Evolutionary conservation across 2,329 filamentous ascomycete genomes (phyloP).

Genomic region (Beauveria varroae): DNA sequence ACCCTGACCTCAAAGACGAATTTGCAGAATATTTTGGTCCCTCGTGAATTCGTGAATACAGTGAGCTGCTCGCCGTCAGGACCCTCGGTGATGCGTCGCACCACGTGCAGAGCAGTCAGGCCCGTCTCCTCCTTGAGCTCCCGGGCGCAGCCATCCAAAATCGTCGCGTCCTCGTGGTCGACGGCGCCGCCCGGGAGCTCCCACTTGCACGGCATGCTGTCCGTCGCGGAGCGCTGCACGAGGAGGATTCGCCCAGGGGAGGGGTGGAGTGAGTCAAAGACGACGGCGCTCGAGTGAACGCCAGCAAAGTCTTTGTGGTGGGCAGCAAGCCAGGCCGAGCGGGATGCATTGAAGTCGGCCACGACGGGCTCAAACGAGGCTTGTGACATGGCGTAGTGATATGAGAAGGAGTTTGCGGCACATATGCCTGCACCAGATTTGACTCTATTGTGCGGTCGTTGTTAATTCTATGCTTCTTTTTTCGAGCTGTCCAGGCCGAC

Average conservation of each 20-base stretch:
- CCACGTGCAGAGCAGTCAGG: slow-evolving; percentile 24
- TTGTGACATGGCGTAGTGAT: slow-evolving; percentile 9
- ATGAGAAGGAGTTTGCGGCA: neutral
- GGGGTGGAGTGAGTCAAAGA: slow-evolving; percentile 23
- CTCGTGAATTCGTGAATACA: slow-evolving; percentile 28
- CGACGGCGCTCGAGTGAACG: slow-evolving; percentile 25
- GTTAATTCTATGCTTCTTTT: too few species aligned
- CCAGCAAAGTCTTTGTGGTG: slow-evolving; percentile 22
- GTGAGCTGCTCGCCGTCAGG: slow-evolving; percentile 16
- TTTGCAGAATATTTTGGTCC: slow-evolving; percentile 22
- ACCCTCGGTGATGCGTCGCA: slow-evolving; percentile 23
- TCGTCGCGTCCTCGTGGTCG: slow-evolving; percentile 35
- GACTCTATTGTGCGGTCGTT: too few species aligned
- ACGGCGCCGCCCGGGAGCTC: slow-evolving; percentile 42
- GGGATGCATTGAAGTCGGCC: slow-evolving; percentile 18
- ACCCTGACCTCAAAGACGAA: slow-evolving; percentile 32
- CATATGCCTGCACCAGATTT: too few species aligned
- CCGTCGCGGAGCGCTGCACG: slow-evolving; percentile 36
- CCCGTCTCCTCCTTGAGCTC: slow-evolving; percentile 43
- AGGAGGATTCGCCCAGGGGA: slow-evolving; percentile 30
- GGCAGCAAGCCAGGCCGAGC: slow-evolving; percentile 19
- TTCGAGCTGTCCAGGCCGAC: too few species aligned
- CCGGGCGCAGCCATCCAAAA: slow-evolving; percentile 36
- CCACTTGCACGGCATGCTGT: slow-evolving; percentile 39
- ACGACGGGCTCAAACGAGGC: slow-evolving; percentile 20